phyloP scores from a whole-genome alignment of 768 basidiomycete species.

The Collybiopsis confluens region DNA sequence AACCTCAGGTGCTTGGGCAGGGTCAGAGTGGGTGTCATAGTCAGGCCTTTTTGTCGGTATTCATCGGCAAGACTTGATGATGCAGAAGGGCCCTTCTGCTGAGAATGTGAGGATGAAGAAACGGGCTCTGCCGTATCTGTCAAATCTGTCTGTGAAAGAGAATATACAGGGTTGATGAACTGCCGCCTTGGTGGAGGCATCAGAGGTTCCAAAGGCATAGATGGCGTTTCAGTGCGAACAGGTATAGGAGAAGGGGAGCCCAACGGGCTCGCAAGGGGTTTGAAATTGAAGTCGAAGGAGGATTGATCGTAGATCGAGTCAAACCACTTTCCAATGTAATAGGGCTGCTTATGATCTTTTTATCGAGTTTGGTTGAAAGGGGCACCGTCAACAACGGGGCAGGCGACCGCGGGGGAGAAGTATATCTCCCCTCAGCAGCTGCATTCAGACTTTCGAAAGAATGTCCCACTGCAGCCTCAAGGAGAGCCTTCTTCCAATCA shows the following conservation, averaged over 20 bases:
- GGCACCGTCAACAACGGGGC: conserved; percentile 43
- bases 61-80: conserved; percentile 49
- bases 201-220: conserved; percentile 54
- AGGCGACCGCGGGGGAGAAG: conserved; percentile 1
- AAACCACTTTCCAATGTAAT: conserved; percentile 26
- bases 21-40: conserved; percentile 43
- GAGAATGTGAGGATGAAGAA: conserved; percentile 38
- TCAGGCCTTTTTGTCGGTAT: conserved; percentile 28
- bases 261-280: conserved; percentile 30
- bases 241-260: conserved; percentile 30
- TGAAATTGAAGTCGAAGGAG: conserved; percentile 15
- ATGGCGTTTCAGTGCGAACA: conserved; percentile 61
- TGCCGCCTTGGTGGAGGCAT: conserved; percentile 61
- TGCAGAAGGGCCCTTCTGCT: conserved; percentile 13
- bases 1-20: neutral
- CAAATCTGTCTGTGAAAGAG: conserved; percentile 55
- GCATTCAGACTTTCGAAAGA: conserved; percentile 48
- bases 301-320: conserved; percentile 18
- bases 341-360: conserved; percentile 40
- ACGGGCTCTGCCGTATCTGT: neutral
- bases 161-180: conserved; percentile 44
- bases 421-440: neutral
- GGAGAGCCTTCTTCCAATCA: conserved; percentile 67
- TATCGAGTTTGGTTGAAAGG: conserved; percentile 31
- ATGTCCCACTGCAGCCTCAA: conserved; percentile 76